These are phyloP conservation scores for Trichosporon sp. DNA, from an alignment of 1,284 basidiomycete species.

Conservation along the genomic window DNA sequence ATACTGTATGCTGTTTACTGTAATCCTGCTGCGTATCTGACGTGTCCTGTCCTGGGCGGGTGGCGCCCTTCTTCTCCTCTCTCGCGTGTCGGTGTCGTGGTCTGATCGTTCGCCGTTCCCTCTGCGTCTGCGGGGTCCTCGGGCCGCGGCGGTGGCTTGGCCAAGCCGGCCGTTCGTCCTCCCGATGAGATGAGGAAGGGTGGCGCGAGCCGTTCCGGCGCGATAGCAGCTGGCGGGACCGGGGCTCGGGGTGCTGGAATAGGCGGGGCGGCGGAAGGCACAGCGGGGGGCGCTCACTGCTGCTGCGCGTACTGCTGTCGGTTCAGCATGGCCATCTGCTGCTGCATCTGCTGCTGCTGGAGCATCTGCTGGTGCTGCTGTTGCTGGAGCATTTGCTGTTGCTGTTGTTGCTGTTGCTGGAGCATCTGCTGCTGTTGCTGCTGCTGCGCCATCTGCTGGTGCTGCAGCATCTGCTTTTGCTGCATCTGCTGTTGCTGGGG, in stretches of 20 bases:
- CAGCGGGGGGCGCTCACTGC: not conserved
- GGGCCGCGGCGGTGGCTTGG: too few species aligned
- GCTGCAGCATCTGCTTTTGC: slow-evolving; percentile 1
- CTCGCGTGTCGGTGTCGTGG: not conserved
- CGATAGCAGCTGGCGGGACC: too few species aligned
- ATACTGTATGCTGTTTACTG: not conserved
- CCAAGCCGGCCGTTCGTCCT: too few species aligned
- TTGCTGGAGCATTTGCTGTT: slow-evolving; percentile 7
- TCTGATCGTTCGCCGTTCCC: too few species aligned
- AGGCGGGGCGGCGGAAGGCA: not conserved
- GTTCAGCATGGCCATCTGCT: slow-evolving; percentile 3
- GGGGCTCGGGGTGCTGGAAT: not conserved
- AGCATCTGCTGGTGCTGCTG: not conserved
- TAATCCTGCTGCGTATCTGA: not conserved
- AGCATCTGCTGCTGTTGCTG: slow-evolving; percentile 3
- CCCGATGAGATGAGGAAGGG: too few species aligned
- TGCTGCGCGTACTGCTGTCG: slow-evolving; percentile 1
- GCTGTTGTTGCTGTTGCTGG: slow-evolving; percentile 4
- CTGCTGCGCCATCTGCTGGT: not conserved
- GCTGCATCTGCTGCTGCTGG: slow-evolving; percentile 4
- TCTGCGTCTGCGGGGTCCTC: too few species aligned
- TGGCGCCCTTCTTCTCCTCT: not conserved
- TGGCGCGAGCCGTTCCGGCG: too few species aligned
- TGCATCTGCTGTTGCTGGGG: slow-evolving; percentile 5
- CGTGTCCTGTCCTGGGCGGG: not conserved